Evolutionary conservation across 495 filamentous ascomycete genomes (phyloP), one percentile per base, ranked within the genome.

Genomic region (Delitschia confertaspora): DNA sequence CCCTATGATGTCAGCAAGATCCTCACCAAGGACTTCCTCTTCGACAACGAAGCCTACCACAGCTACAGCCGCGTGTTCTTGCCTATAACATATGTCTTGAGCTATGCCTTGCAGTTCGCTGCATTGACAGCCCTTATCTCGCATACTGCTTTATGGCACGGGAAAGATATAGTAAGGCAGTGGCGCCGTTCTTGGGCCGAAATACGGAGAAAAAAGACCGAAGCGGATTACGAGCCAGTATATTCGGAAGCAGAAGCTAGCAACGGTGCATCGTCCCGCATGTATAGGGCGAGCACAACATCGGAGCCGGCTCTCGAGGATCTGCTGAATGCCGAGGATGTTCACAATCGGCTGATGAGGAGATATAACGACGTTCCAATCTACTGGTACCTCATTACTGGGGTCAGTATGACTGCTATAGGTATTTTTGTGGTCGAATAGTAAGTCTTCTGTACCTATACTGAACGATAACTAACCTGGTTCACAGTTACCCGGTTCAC

Each of bases 341-440:
- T 88, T 2, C 84, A 89, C 55, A 80, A 79, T 53, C 75, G 85
- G 0, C 65, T 91, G 10, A 86, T 91, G 80, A 71, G 69, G 51
- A 67, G 73, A 37, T 83, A 85, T 46, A 70, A 76, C 37, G 83
- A 89, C 60, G 83, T 83, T 0, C 85, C 85, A 2, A 69, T 80
- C 32, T 70, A 69, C 49, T 91, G 85, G 85, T 91, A 91, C 57
- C 60, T 87, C 13, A 17, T 72, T 17, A 82, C 78, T 0, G 83
- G 79, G 43, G 50, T 80, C 1, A 65, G 74, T 14, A 88, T 87
- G 75, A 70, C 76, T 1, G 78, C 76, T 4, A 73, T 87, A 33
- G 76, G 81, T 4, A 82, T 91, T 14, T 88, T 89, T 53, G 75
- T 87, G n/a, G 83, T 88, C 2, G 84, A 88, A 65, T 83, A 78